Evolutionary conservation across 2,329 filamentous ascomycete genomes (phyloP).

Genomic region (Fusarium sp.): DNA sequence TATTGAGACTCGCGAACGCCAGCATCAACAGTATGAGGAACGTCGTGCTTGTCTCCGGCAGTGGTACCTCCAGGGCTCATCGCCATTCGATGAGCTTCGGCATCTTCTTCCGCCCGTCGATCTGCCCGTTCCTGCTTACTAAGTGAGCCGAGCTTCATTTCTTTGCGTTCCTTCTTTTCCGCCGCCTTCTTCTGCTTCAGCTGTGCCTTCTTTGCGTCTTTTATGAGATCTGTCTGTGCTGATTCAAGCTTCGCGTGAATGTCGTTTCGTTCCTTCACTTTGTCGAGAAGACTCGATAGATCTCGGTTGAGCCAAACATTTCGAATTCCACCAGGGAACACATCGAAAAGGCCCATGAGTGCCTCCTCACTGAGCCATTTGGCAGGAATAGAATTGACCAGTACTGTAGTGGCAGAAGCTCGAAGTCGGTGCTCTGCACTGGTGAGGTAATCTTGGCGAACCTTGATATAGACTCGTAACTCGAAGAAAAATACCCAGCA

Average conservation of each 20-base stretch:
- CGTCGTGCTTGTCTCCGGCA: slow-evolving; percentile 35
- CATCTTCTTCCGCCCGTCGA: slow-evolving; percentile 58
- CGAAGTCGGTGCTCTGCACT: slow-evolving; percentile 92
- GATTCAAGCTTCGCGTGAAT: slow-evolving; percentile 77
- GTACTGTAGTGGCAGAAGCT: slow-evolving; percentile 92
- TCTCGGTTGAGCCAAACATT: slow-evolving; percentile 98
- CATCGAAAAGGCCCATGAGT: slow-evolving; percentile 85
- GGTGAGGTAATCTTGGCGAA: slow-evolving; percentile 93
- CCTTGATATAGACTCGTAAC: slow-evolving; percentile 84
- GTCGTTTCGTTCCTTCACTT: slow-evolving; percentile 77
- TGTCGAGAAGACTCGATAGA: slow-evolving; percentile 81
- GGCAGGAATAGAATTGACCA: slow-evolving; percentile 87
- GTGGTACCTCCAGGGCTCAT: slow-evolving; percentile 41
- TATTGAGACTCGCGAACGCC: slow-evolving; percentile 52
- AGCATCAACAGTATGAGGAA: slow-evolving; percentile 60
- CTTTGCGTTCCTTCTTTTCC: slow-evolving; percentile 70
- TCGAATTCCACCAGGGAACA: slow-evolving; percentile 92
- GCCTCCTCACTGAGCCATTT: slow-evolving; percentile 91
- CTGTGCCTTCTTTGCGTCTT: slow-evolving; percentile 79
- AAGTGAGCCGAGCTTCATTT: slow-evolving; percentile 52
- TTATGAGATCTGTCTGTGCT: slow-evolving; percentile 86
- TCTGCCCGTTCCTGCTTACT: slow-evolving; percentile 58
- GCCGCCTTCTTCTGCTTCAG: slow-evolving; percentile 71
- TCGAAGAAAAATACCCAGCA: slow-evolving; percentile 89
- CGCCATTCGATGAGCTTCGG: slow-evolving; percentile 59